phyloP scores from a whole-genome alignment of 2,329 filamentous ascomycete species.

The Lachnellula subtilissima region DNA sequence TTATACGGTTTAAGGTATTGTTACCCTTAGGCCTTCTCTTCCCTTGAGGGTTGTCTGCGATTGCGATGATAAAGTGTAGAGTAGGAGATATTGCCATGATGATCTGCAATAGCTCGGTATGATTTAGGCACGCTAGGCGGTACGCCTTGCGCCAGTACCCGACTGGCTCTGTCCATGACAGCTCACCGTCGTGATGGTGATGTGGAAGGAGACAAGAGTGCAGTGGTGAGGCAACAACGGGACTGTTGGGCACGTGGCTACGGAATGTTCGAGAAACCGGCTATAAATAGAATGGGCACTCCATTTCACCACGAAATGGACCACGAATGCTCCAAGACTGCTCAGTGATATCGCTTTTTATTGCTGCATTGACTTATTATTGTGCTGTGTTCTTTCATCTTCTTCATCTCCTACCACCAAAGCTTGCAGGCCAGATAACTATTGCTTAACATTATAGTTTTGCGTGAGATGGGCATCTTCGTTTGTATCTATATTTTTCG shows the following conservation, averaged over 20 bases:
- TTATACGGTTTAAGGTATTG: background rate
- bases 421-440: too few relatives aligned
- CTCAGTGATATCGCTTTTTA: background rate
- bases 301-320: background rate
- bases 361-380: background rate
- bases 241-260: background rate
- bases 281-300: background rate
- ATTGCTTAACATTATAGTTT: too few relatives aligned
- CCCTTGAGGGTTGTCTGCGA: conserved; percentile 4
- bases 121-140: conserved; percentile 12
- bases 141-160: conserved; percentile 14
- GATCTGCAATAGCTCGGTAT: conserved; percentile 17
- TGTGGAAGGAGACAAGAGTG: too few relatives aligned
- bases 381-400: too few relatives aligned
- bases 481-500: too few relatives aligned
- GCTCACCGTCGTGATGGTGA: background rate
- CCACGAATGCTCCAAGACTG: background rate
- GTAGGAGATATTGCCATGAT: conserved; percentile 21
- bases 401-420: too few relatives aligned
- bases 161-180: conserved; percentile 16
- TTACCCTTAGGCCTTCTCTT: conserved; percentile 3
- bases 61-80: conserved; percentile 26
- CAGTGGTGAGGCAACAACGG: too few relatives aligned
- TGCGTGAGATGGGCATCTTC: too few relatives aligned
- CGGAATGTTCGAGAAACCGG: background rate